Evolutionary conservation across 225 moss, liverwort and hornwort species (phyloP), one percentile per base, ranked within the genome.

Genomic region (Bryoerythrophyllum caledonicum): DNA sequence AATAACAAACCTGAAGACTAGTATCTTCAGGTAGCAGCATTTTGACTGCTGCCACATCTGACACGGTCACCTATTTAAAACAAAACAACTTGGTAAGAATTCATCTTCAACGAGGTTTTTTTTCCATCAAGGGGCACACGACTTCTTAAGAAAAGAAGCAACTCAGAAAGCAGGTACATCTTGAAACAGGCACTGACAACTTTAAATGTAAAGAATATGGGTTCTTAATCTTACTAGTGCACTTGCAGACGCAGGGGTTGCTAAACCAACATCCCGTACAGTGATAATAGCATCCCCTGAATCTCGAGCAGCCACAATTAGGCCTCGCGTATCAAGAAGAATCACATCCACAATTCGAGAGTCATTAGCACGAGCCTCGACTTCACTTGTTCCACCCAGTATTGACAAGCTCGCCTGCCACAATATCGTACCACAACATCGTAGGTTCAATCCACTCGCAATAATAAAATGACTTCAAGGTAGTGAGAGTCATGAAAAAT

Each of bases 1-100:
- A 8, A 43, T 28, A 27, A 77, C 59, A 52, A 67, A 93, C 93
- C 86, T 92, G 88, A 43, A 96, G 87, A 83, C 90, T 96, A 56
- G 92, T 88, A 83, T 94, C 94, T 70, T 96, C 96, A 75, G 84
- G 89, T 53, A 96, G 82, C 10, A 94, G 82, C 88, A 96, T 88
- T 77, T 81, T 91, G 41, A 96, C 86, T 82, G 88, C 86, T 63
- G 91, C 86, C 74, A 92, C 94, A 85, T 94, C 92, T 63, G 92
- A 82, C 66, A 96, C 96, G 61, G 88, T 82, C 56, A 96, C 94
- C 93, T 93, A 70, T 64, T 80, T 70, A 80, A 60, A 72, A 80
- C 26, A 74, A 60, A 71, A 61, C 35, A 46, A 74, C 10, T 53
- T 65, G 46, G 52, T 82, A 67, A 80, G 35, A 53, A 65, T 52